phyloP scores from a whole-genome alignment of 1,284 basidiomycete species.

The Wolfiporia cocos region DNA sequence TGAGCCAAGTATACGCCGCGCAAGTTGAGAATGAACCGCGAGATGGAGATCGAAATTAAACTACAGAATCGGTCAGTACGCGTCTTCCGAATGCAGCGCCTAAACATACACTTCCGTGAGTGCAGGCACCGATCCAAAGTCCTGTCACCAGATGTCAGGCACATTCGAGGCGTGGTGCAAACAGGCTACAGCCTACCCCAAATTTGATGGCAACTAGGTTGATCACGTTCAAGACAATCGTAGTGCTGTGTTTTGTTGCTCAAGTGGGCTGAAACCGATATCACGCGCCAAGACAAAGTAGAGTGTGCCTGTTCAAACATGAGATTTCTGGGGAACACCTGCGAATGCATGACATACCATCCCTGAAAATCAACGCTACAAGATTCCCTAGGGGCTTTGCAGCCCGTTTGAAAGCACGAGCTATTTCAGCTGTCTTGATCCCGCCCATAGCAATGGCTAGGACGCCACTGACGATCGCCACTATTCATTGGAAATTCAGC shows the following conservation, averaged over 20 bases:
- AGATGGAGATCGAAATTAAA: slow-evolving; percentile 13
- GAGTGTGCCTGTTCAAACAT: slow-evolving; percentile 8
- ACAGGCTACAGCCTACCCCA: slow-evolving; percentile 1
- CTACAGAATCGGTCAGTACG: neutral
- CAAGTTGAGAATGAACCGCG: slow-evolving; percentile 19
- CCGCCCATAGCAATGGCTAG: slow-evolving; percentile 13
- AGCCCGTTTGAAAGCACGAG: neutral
- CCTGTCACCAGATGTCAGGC: slow-evolving; percentile 4
- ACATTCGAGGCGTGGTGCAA: neutral
- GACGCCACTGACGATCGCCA: slow-evolving; percentile 12
- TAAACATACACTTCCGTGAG: slow-evolving; percentile 15
- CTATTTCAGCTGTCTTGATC: slow-evolving; percentile 12
- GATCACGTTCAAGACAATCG: slow-evolving; percentile 15
- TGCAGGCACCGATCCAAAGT: slow-evolving; percentile 9
- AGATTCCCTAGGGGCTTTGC: slow-evolving; percentile 3
- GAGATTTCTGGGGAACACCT: slow-evolving; percentile 1
- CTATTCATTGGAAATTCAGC: too few relatives aligned
- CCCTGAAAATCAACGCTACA: slow-evolving; percentile 10
- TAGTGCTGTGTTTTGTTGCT: neutral
- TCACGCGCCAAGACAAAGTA: slow-evolving; percentile 12
- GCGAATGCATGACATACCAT: slow-evolving; percentile 10
- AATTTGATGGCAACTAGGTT: slow-evolving; percentile 13
- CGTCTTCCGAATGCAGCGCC: neutral
- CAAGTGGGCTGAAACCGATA: too few relatives aligned
- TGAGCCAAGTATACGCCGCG: slow-evolving; percentile 9